phyloP scores from a whole-genome alignment of 768 basidiomycete genomes.

The Boletus pseudo-olivaceus region DNA sequence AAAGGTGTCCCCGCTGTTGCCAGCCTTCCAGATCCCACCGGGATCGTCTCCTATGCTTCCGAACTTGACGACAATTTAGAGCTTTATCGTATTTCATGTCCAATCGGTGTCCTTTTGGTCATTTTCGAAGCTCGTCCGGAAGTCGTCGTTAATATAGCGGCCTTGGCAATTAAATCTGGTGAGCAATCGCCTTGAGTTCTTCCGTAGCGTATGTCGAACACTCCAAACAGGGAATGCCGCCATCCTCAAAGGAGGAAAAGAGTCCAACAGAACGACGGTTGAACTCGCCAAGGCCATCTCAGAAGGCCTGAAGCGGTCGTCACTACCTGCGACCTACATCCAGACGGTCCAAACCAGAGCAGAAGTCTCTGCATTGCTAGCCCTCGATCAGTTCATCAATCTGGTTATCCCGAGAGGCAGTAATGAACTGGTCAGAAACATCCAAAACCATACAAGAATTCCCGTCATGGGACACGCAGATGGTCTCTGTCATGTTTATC shows the following conservation, averaged over 20 bases:
- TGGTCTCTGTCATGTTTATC: constrained; percentile 85
- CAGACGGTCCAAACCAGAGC: constrained; percentile 89
- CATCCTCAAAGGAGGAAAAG: constrained; percentile 96
- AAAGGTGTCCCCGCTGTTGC: constrained; percentile 89
- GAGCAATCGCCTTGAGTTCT: constrained; percentile 19
- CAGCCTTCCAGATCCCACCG: constrained; percentile 80
- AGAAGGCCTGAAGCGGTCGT: constrained; percentile 65
- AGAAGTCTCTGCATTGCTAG: constrained; percentile 84
- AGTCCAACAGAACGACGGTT: constrained; percentile 77
- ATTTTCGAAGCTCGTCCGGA: constrained; percentile 98
- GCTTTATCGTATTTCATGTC: constrained; percentile 91
- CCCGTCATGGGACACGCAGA: constrained; percentile 99
- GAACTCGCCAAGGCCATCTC: constrained; percentile 80
- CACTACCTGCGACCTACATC: constrained; percentile 76
- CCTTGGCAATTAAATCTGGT: constrained; percentile 97
- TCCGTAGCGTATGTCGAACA: neutral
- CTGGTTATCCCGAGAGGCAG: constrained; percentile 96
- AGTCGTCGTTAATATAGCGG: constrained; percentile 95
- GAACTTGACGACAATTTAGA: constrained; percentile 84
- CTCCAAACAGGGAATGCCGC: constrained; percentile 79
- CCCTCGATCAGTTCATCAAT: constrained; percentile 90
- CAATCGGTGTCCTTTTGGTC: constrained; percentile 92
- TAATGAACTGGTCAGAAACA: constrained; percentile 81
- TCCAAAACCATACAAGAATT: constrained; percentile 87
- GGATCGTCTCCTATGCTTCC: constrained; percentile 82